Base-by-base conservation (phyloP, 352 stramenopile genomes). In the Phytopythium oedochilum region DNA sequence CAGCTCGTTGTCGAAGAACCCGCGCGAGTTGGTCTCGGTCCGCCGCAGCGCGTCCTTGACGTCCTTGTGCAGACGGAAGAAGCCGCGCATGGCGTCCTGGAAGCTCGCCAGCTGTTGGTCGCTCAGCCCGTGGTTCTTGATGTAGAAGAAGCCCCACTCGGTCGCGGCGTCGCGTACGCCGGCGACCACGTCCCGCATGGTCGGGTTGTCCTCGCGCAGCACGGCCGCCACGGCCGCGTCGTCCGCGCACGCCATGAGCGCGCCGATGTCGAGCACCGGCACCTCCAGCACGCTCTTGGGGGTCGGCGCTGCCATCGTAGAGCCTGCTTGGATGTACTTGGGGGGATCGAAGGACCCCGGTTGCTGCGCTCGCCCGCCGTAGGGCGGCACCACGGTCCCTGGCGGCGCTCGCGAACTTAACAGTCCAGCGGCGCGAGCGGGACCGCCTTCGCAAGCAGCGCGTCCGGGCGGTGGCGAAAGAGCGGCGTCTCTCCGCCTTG, bases 1-100 rank as follows among this genome's bases (percentile, higher is more conserved):
- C 31, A 98, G 70, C 61, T 98, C 94, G 60, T 96, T 82, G 59
- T 98, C 88, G 70, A 97, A 97, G 65, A 89, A 98, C 17, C 94
- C 94, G 53, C 89, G 75, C 35, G 89, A 73, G 77, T 98, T 98
- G 23, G 61, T 71, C 39, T 61, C 76, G 50, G n/a, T 80, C 60
- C 89, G 95, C 6, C 61, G 86, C 46, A 96, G 53, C 1, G 46
- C 56, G 36, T 55, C 44, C 63, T 94, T 92, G 18, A 68, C 54
- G 2, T 82, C 59, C 39, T 73, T 71, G 1, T 84, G 79, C 9
- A 97, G 68, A 14, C 29, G 47, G 67, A 98, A 98, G 71, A 97
- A 97, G 1, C 57, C 55, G 32, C 69, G 65, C 69, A 91, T 96
- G 36, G 70, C 62, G 15, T 58, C 39, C 28, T 83, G 69, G 56